Evolutionary conservation across 768 basidiomycete genomes (phyloP).

Genomic region (Mycena vitilis): DNA sequence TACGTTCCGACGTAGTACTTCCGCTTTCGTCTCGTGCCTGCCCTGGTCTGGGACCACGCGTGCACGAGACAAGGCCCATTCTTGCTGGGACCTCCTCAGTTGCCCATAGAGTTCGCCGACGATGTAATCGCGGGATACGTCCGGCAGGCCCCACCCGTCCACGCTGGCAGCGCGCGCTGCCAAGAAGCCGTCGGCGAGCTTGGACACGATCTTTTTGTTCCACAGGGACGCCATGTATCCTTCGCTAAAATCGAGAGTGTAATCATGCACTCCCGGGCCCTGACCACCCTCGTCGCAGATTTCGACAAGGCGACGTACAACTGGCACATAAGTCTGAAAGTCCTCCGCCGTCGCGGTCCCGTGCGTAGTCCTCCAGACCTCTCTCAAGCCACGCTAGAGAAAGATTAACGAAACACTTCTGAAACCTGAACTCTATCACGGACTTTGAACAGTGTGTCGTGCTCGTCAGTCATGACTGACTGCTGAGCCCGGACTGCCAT

Average conservation of each 20-base stretch:
- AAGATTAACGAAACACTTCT: neutral
- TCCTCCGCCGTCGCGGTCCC: neutral
- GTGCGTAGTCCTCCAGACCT: neutral
- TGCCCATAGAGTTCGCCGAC: neutral
- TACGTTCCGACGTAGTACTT: too few species aligned
- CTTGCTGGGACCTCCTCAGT: conserved; percentile 23
- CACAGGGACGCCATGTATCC: neutral
- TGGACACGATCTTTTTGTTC: conserved; percentile 1
- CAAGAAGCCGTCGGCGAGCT: too few species aligned
- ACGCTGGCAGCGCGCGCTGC: neutral
- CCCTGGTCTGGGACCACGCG: neutral
- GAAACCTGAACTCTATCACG: neutral
- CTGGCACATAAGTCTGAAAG: neutral
- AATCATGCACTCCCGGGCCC: neutral
- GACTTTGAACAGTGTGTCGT: neutral
- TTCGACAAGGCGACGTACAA: neutral
- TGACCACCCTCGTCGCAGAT: neutral
- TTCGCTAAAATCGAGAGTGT: conserved; percentile 3
- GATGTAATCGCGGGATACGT: conserved; percentile 16
- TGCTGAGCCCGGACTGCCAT: neutral
- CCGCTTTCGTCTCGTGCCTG: too few species aligned
- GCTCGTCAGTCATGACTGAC: neutral
- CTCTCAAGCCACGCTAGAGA: neutral
- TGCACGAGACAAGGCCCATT: neutral
- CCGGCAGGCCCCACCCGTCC: conserved; percentile 11